phyloP scores from a whole-genome alignment of 83 land plant species.

The Thuja plicata region DNA sequence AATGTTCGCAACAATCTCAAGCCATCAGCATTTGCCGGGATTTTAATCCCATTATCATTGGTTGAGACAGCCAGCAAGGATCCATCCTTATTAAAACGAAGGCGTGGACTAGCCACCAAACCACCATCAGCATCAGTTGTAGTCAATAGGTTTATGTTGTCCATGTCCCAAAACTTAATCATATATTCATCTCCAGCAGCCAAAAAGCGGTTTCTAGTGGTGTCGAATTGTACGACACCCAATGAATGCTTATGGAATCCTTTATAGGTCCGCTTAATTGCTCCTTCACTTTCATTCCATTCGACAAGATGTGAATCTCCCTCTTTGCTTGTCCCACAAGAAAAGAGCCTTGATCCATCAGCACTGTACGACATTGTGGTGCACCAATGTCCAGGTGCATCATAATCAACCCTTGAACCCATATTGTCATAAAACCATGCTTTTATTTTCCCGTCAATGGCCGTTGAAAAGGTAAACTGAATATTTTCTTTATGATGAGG shows the following conservation, averaged over 20 bases:
- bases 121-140: conserved; percentile 74
- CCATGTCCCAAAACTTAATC: conserved; percentile 85
- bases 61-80: conserved; percentile 83
- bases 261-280: no score
- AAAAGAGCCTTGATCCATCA: conserved; percentile 75
- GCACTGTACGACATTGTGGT: conserved; percentile 86
- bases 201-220: conserved; percentile 59
- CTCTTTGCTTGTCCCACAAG: conserved; percentile 73
- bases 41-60: conserved; percentile 77
- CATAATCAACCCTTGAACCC: conserved; percentile 80
- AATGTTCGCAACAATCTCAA: conserved; percentile 58
- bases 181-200: conserved; percentile 78
- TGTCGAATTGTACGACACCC: no score
- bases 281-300: no score
- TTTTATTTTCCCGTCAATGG: conserved; percentile 77
- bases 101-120: conserved; percentile 76
- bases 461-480: conserved; percentile 72
- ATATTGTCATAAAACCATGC: conserved; percentile 77
- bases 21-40: conserved; percentile 83
- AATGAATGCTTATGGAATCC: no score
- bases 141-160: conserved; percentile 53
- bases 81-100: conserved; percentile 84
- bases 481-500: background rate
- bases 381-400: conserved; percentile 80
- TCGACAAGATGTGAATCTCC: conserved; percentile 76